Evolutionary conservation across 1,284 basidiomycete species (phyloP).

Genomic region (Ganoderma multipileum): DNA sequence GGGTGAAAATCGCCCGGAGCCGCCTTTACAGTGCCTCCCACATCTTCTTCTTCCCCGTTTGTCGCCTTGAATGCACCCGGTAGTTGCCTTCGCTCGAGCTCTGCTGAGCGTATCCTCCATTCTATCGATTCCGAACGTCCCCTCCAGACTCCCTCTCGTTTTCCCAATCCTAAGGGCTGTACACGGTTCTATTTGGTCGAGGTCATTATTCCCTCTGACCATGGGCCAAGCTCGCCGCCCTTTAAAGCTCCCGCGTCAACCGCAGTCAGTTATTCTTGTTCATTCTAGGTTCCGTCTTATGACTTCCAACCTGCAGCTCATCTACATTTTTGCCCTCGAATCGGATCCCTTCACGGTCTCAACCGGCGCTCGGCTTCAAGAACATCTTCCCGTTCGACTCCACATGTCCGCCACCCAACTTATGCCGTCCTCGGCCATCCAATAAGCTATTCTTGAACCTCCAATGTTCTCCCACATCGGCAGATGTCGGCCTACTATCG

Average conservation of each 20-base stretch:
- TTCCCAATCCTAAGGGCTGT: not conserved
- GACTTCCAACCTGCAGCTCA: not conserved
- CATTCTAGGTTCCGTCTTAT: not conserved
- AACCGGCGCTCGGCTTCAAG: not conserved
- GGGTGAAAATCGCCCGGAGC: no score
- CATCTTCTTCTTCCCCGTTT: not conserved
- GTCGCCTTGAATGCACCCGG: not conserved
- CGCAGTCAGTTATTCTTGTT: constrained; percentile 2
- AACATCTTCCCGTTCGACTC: not conserved
- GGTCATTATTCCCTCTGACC: not conserved
- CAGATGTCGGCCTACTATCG: not conserved
- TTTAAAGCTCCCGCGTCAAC: not conserved
- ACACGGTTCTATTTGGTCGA: not conserved
- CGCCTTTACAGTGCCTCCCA: no score
- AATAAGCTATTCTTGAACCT: constrained; percentile 14
- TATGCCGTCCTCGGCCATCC: constrained; percentile 1
- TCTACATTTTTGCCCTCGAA: constrained; percentile 2
- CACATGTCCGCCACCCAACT: not conserved
- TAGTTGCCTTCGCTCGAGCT: not conserved
- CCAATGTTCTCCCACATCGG: constrained; percentile 3
- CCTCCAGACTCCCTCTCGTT: not conserved
- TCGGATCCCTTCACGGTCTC: not conserved
- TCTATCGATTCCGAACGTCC: no score
- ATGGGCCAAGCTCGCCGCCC: not conserved
- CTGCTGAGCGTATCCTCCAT: not conserved